A percentile compares a stretch with the other conserved stretches of the same genome.
Evolutionary conservation across 2,329 filamentous ascomycete genomes (phyloP).

Genomic region (Bipolaris bicolor): DNA sequence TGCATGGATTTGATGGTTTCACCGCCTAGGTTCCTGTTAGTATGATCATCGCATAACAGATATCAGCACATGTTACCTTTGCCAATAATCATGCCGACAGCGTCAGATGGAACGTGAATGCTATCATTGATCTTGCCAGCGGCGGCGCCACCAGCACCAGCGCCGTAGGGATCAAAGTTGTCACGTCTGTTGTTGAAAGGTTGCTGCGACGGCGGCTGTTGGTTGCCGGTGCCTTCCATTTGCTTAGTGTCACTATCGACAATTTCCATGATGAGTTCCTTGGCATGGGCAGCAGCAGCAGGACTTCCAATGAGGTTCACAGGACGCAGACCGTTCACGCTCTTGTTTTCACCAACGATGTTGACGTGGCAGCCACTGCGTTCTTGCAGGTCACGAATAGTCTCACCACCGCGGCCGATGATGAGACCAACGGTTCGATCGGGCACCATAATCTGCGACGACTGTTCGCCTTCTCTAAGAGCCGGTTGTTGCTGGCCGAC

Average conservation of each 20-base stretch:
- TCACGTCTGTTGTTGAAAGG: slow-evolving; percentile 43
- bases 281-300: slow-evolving; percentile 75
- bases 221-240: slow-evolving; percentile 44
- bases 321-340: slow-evolving; percentile 84
- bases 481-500: slow-evolving; percentile 50
- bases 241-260: slow-evolving; percentile 82
- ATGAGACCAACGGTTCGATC: slow-evolving; percentile 92
- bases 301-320: slow-evolving; percentile 87
- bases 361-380: slow-evolving; percentile 94
- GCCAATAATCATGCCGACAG: slow-evolving; percentile 95
- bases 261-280: slow-evolving; percentile 90
- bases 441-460: slow-evolving; percentile 91
- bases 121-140: slow-evolving; percentile 74
- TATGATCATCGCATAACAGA: not conserved
- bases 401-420: slow-evolving; percentile 91
- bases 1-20: slow-evolving; percentile 97
- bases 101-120: slow-evolving; percentile 85
- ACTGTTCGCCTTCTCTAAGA: slow-evolving; percentile 80
- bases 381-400: slow-evolving; percentile 90
- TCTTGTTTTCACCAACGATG: slow-evolving; percentile 92
- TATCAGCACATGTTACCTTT: slow-evolving; percentile 62
- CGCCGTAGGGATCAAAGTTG: slow-evolving; percentile 48
- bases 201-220: slow-evolving; percentile 23
- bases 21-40: slow-evolving; percentile 60
- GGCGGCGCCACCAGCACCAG: slow-evolving; percentile 36